These are phyloP conservation scores for Botrytis byssoidea DNA, from an alignment of 2,329 filamentous ascomycete species.

Conservation along the genomic window DNA sequence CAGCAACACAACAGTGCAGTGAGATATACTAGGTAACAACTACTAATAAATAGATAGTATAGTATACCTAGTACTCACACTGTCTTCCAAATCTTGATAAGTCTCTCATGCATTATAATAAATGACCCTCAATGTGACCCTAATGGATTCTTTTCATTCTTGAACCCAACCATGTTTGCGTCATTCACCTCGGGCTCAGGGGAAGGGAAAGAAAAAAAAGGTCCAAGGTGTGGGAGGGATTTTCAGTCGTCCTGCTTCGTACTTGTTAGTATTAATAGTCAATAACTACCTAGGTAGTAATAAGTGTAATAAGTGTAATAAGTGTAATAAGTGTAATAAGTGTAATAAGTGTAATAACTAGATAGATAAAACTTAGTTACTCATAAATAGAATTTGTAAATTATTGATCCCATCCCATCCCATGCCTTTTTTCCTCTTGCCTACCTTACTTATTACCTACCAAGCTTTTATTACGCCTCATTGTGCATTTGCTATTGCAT, in stretches of 20 bases:
- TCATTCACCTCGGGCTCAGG: conserved; percentile 10
- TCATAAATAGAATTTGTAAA: background rate
- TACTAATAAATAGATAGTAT: too few species aligned
- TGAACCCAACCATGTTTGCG: background rate
- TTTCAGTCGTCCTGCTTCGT: background rate
- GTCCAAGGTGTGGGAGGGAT: background rate
- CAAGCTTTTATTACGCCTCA: background rate
- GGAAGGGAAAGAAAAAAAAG: background rate
- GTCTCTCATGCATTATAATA: too few species aligned
- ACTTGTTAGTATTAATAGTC: background rate
- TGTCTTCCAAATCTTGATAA: background rate
- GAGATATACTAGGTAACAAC: too few species aligned
- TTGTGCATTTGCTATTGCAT: background rate
- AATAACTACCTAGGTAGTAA: too few species aligned
- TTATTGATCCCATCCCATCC: background rate
- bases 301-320: too few species aligned
- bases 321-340: too few species aligned
- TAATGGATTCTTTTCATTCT: too few species aligned
- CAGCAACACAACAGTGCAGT: too few species aligned
- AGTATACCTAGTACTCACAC: too few species aligned
- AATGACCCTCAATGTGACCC: background rate
- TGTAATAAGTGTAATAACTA: too few species aligned
- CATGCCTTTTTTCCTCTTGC: too few species aligned
- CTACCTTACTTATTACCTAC: too few species aligned
- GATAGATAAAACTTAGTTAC: background rate